Base-by-base conservation (phyloP, 2,329 filamentous ascomycete species). In the Colletotrichum agaves region DNA sequence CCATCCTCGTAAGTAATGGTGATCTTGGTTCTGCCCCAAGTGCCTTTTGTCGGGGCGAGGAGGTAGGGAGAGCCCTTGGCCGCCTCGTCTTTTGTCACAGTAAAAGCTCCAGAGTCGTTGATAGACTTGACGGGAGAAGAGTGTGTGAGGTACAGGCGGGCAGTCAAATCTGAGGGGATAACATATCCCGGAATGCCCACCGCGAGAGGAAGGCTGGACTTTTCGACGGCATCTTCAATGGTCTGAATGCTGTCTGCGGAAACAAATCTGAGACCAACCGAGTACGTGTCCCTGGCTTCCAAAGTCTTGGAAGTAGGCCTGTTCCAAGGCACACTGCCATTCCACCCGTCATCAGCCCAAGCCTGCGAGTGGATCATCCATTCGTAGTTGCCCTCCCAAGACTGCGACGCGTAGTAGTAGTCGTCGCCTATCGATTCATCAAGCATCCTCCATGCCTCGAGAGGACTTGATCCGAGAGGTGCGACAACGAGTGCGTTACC, bases 301-400 rank as follows among this genome's bases (percentile, higher is more conserved):
- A 89, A 72, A 0, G 73, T 77, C 50, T 76, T 76, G 0, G 86
- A 86, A 0, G 84, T 84, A 0, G 86, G 80, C 3, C 74, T 43
- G 70, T 89, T 90, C 88, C 88, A 90, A 0, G 87, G 86, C 7
- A 49, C 41, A 6, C 44, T 46, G 0, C 63, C 72, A 1, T 77
- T 79, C 87, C 87, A 90, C 71, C 89, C 86, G 0, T 82, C 82
- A 67, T 88, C 83, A 0, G 84, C 84, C 75, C 82, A 89, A 0
- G 86, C 86, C 62, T 82, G 79, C 12, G 80, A 83, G 58, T 86
- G 78, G 0, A 84, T 80, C 70, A 88, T 84, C 86, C 86, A 90
- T 70, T 88, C 86, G 66, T 89, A 90, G 68, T 86, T 83, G 0
- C 87, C 87, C 71, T 90, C 87, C 66, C 86, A 90, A 0, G 82